Evolutionary conservation across 768 basidiomycete species (phyloP), one percentile per base, ranked within the genome.

Genomic region (Lactifluus echinatus): DNA sequence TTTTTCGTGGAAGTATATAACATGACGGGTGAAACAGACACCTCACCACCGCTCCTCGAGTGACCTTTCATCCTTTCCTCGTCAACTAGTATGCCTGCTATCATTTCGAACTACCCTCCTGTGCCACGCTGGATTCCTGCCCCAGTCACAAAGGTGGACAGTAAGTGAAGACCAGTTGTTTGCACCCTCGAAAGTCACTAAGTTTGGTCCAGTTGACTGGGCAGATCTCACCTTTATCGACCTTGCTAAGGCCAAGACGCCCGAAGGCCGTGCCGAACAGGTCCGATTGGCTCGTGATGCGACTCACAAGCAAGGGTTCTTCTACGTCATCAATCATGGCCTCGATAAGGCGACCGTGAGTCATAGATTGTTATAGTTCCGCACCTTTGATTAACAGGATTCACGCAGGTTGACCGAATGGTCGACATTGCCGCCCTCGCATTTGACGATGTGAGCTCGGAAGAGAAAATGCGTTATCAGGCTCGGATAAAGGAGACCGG

Each of bases 241-340:
- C 29, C 63, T 74, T 44, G 66, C 70, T 2, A 66, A 70, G 57
- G 63, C 66, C 17, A 52, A 59, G 11, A 72, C 69, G 0, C 66
- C 69, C 0, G 69, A 72, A 33, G 71, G 70, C 7, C 68, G 69
- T 2, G 67, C 62, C 1, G 69, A 62, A 31, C 68, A 73, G 17
- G 70, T 66, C 6, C 55, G 55, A 2, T 55, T 69, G 43, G 67
- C 67, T 7, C 69, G 69, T 21, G 68, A 71, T 48, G 72, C 71
- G 5, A 67, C 72, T 60, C 64, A 64, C 36, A 66, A 63, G 6
- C 64, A 67, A 31, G 72, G 72, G 3, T 80, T 80, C 65, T 74
- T 79, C 63, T 79, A 77, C 56, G 73, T 75, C 19, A 66, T 78
- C 34, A 77, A 78, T 54, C 79, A 80, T 61, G 78, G 78, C 14